Base-by-base conservation (phyloP, 2,329 filamentous ascomycete species). In the Monilinia aucupariae region DNA sequence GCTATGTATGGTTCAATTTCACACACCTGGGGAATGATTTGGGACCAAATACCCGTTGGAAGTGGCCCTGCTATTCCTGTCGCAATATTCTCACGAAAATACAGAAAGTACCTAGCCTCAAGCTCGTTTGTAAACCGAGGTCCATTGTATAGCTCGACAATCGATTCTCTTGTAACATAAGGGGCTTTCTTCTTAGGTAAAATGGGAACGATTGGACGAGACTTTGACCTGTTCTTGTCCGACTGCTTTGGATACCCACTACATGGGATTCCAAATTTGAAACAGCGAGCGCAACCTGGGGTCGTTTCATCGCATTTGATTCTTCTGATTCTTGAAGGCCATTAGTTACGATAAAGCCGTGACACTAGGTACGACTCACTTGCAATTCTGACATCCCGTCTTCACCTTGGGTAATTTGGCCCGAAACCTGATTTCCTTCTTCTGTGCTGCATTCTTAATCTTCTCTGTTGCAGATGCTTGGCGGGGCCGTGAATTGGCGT, bases 251-350 rank as follows among this genome's bases (percentile, higher is more conserved):
- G 58, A 61, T 69, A 70, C 0, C 68, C 68, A 41, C 64, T 65
- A 48, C 68, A 70, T n/a, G 56, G 22, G 9, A 65, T 54, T 5
- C 66, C 67, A 6, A 66, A 64, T 30, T 59, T 66, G 3, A 32
- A 50, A 45, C 68, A 70, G n/a, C 64, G 59, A n/a, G 30, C 45
- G 52, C 68, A 70, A 12, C 45, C 48, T 15, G 68, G 68, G 25
- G 64, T 60, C 25, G 45, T 41, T 59, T 70, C 68, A 53, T 68
- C 68, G 50, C 68, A 70, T 61, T 70, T 69, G 8, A 70, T 54
- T 34, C 64, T 61, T 67, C 84, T 77, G 65, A 79, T 77, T 72
- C 83, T 86, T 64, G 5, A 10, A 22, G 27, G n/a, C 13, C 15
- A 4, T 59, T 48, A 55, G 41, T 8, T 25, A 61, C 13, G 10